These are phyloP conservation scores for Ceratocystis albifundus DNA, from an alignment of 2,329 filamentous ascomycete genomes.

Conservation along the genomic window DNA sequence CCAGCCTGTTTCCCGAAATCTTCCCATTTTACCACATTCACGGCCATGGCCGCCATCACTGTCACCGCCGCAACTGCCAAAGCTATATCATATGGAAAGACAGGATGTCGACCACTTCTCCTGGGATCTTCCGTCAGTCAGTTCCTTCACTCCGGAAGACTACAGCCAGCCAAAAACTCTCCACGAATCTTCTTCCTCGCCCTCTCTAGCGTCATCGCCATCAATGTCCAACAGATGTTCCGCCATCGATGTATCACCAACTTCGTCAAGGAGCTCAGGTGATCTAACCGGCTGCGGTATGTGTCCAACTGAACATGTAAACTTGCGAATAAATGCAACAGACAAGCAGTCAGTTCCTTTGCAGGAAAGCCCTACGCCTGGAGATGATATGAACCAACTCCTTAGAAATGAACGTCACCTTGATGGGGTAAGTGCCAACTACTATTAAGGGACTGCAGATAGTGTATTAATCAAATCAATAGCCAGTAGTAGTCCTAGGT, in stretches of 20 bases:
- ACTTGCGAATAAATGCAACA: not conserved
- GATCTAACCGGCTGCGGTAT: not conserved
- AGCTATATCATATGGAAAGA: not conserved
- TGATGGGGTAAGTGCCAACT: not conserved
- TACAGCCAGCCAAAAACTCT: not conserved
- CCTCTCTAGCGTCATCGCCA: not conserved
- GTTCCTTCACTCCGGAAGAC: slow-evolving; percentile 22
- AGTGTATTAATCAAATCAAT: not conserved
- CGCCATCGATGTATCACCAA: not conserved
- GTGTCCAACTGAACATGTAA: not conserved
- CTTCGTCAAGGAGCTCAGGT: not conserved
- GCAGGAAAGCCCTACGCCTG: not conserved
- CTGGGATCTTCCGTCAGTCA: slow-evolving; percentile 18
- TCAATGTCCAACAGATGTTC: not conserved
- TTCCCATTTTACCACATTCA: not conserved
- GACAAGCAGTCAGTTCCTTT: not conserved
- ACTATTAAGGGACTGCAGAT: not conserved
- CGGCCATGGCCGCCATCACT: not conserved
- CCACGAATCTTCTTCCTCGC: not conserved
- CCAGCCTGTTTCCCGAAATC: too few relatives aligned
- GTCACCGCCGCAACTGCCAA: not conserved
- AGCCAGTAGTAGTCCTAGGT: not conserved
- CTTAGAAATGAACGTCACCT: not conserved
- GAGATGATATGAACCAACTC: not conserved
- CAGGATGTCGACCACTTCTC: not conserved